These are phyloP conservation scores for Fusarium abutilonis DNA, from an alignment of 2,329 filamentous ascomycete species.

Conservation along the genomic window DNA sequence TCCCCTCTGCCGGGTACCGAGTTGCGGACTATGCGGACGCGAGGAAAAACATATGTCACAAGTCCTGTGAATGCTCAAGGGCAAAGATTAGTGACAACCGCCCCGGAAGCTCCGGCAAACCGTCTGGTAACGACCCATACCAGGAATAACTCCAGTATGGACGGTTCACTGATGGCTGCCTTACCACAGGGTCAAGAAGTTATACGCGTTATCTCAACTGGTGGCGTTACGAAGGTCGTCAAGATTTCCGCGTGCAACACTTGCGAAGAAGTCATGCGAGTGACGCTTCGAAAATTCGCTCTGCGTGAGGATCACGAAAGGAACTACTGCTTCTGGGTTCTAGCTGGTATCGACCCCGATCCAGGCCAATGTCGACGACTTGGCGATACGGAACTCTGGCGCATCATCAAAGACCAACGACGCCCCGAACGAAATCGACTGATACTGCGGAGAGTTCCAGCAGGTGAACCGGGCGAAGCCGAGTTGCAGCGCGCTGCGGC, in stretches of 20 bases:
- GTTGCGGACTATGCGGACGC: conserved; percentile 58
- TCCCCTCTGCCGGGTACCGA: conserved; percentile 71
- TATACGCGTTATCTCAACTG: conserved; percentile 92
- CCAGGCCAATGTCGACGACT: conserved; percentile 83
- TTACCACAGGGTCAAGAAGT: conserved; percentile 87
- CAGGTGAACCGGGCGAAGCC: conserved; percentile 85
- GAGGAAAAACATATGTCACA: conserved; percentile 59
- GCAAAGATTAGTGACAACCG: conserved; percentile 50
- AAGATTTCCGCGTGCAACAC: conserved; percentile 92
- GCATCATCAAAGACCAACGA: conserved; percentile 86
- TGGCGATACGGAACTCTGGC: conserved; percentile 87
- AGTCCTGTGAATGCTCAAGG: conserved; percentile 33
- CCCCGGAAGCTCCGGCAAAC: conserved; percentile 71
- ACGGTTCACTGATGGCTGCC: conserved; percentile 85
- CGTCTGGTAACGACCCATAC: conserved; percentile 74
- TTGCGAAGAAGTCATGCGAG: conserved; percentile 90
- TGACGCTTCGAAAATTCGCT: conserved; percentile 86
- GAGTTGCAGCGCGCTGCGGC: conserved; percentile 88
- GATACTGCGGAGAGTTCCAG: conserved; percentile 91
- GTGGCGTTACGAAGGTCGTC: conserved; percentile 90
- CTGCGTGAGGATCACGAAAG: conserved; percentile 90
- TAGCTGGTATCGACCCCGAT: conserved; percentile 85
- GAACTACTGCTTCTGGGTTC: conserved; percentile 96
- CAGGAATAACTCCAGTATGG: conserved; percentile 83
- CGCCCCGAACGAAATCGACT: conserved; percentile 88